Base-by-base conservation (phyloP, 179 eudicot genomes). In the Beta corolliflora region DNA sequence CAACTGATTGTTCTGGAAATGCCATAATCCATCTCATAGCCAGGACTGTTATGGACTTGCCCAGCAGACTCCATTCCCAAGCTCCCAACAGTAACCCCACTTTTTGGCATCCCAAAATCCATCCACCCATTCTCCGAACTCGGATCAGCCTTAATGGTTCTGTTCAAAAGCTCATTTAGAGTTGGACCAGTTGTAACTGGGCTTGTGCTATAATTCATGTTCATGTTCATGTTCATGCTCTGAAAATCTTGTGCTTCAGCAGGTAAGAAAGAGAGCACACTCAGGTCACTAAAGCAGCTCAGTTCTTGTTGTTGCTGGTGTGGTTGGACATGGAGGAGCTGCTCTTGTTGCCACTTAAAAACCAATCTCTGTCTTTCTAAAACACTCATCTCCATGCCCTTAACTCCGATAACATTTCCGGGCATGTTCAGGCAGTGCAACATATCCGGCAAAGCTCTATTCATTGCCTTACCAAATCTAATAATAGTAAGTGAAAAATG, bases 81-180 rank as follows among this genome's bases (percentile, higher is more conserved):
- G 78, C 59, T 78, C 44, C 76, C 82, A 25, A 67, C 56, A 4
- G 85, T 81, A 5, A 81, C 18, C 56, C 78, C 81, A 77, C 86
- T 77, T 52, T 71, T 70, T 36, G 75, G 81, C 53, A 77, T 78
- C 61, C 82, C 85, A 55, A 80, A 87, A 58, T 88, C 87, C 63
- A 85, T 74, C 92, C 92, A 86, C 78, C 83, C 83, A 60, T 79
- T 81, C 11, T 90, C 93, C 76, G 85, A 8, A 69, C 91, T 88
- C 9, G 94, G 92, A 76, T 93, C 98, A 41, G 82, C 76, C 82
- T 91, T 91, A 74, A 92, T 79, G 53, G 89, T 87, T 77, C 83
- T 85, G 58, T 73, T 80, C 77, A 84, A 45, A 23, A 89, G 71
- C 77, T 82, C 89, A 59, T 69, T 77, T 16, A 85, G 81, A 23